Base-by-base conservation (phyloP, 2,329 filamentous ascomycete species). In the Xylariaceae sp. region DNA sequence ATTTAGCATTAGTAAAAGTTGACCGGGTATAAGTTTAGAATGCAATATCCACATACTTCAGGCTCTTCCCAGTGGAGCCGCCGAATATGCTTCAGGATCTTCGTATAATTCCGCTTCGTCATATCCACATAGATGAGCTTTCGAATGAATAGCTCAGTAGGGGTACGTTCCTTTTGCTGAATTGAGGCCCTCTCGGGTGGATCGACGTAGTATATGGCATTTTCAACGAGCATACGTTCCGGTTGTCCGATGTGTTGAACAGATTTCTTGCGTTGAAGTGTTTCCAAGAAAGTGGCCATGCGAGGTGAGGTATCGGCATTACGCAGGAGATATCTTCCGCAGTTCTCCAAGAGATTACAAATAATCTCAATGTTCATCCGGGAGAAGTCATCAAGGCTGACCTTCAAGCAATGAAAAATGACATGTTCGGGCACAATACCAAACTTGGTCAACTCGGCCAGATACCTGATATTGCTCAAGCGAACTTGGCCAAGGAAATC, bases 311-410 rank as follows among this genome's bases (percentile, higher is more conserved):
- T 97, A 58, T 97, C 92, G 0, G 90, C 86, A 62, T 94, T 97
- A 47, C 92, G 89, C 54, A 99, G 80, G 19, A 99, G 77, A 71
- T 96, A 99, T 16, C 94, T 85, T 41, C 94, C 94, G 67, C 95
- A 99, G 60, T 97, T 97, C 70, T 99, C 94, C 19, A 99, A 79
- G 26, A 99, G 78, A 66, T 95, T 95, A 66, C 92, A 95, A 59
- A 99, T 92, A 63, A 99, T 96, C 70, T 99, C 95, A 59, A 99
- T 96, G 67, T 99, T 99, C 88, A 96, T 96, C 57, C 92, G 84
- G 2, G 94, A 96, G 67, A 99, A 99, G 67, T 99, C 94, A 65
- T 99, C 94, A 26, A 99, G 75, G 62, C 92, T 95, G 69, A 99
- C 92, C 71, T 96, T 99, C 64, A 99, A 83, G 68, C 94, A 99